Base-by-base conservation (phyloP, 306 rosid genomes). In the Fragaria nilgerrensis region DNA sequence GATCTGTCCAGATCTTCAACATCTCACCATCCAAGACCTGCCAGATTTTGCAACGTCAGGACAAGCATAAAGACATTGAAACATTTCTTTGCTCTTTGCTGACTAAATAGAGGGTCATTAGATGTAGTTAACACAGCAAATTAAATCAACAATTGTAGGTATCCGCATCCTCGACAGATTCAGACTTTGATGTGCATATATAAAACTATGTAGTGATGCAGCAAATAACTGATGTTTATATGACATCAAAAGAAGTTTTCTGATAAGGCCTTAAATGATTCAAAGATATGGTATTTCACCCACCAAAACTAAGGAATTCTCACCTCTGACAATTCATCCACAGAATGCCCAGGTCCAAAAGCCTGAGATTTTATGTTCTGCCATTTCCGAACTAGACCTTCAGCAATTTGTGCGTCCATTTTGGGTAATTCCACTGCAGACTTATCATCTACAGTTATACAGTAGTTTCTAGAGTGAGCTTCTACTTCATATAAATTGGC, bases 1-100 rank as follows among this genome's bases (percentile, higher is more conserved):
- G 97, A 78, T 92, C 96, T 2, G 87, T 87, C 98, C 98, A 95
- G 77, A 90, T 84, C 88, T 90, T 90, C 92, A 95, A 83, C 98
- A 95, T 95, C 86, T 88, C 91, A 73, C 97, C 96, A 4, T 92
- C 98, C 93, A 95, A 85, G 79, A 88, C 90, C 98, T 95, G 81
- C 13, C 80, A 84, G 44, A 29, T 45, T 70, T 76, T 20, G 61
- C 61, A 76, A 64, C 52, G 68, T 83, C 77, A 82, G 81, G 9
- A 68, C 65, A 76, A 64, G 69, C 74, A 47, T 23, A 32, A 32
- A 41, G 47, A 25, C 53, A 70, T 66, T 78, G 17, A 5, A 20
- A 78, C 22, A 53, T 43, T 58, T 49, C 23, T 29, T 32, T 27
- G 37, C 5, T 34, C 37, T 34, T 34, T 37, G 41, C 41, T 37